A percentile compares a stretch with the other conserved stretches of the same genome.
These are phyloP conservation scores for Trichocomaceae sp. DNA, from an alignment of 2,329 filamentous ascomycete species.

Conservation along the genomic window DNA sequence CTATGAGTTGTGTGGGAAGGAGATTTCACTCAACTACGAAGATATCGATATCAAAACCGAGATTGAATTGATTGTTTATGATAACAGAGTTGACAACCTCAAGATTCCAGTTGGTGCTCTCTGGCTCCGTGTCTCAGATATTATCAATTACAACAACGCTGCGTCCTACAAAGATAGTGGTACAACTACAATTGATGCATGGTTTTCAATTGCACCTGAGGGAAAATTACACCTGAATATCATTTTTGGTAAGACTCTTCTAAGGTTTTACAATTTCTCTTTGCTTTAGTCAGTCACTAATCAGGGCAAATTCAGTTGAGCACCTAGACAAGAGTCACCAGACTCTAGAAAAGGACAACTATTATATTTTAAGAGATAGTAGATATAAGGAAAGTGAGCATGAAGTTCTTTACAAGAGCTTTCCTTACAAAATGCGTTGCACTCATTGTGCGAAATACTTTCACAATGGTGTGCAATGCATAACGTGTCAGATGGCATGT, in stretches of 20 bases:
- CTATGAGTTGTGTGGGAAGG: background rate
- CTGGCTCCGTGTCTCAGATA: conserved; percentile 4
- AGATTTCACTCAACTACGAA: background rate
- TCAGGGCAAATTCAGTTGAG: background rate
- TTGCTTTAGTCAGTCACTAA: background rate
- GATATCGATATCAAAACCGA: conserved; percentile 1
- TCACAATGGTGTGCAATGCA: background rate
- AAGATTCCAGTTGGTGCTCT: conserved; percentile 4
- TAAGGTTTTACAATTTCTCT: background rate
- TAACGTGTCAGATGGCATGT: conserved; percentile 2
- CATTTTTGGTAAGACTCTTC: background rate
- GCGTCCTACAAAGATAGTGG: background rate
- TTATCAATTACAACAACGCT: background rate
- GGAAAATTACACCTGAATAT: background rate
- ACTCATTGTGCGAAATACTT: background rate
- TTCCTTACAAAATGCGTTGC: conserved; percentile 3
- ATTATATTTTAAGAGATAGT: background rate
- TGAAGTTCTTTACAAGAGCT: background rate
- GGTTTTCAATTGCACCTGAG: background rate
- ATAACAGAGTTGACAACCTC: too few relatives aligned
- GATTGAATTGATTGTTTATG: conserved; percentile 5
- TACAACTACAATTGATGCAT: conserved; percentile 1
- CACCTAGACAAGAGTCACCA: background rate
- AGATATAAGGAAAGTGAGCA: background rate
- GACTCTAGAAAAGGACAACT: background rate